These are phyloP conservation scores for Apophysomyces variabilis DNA, from an alignment of 371 early-diverging fungal species.

Conservation along the genomic window DNA sequence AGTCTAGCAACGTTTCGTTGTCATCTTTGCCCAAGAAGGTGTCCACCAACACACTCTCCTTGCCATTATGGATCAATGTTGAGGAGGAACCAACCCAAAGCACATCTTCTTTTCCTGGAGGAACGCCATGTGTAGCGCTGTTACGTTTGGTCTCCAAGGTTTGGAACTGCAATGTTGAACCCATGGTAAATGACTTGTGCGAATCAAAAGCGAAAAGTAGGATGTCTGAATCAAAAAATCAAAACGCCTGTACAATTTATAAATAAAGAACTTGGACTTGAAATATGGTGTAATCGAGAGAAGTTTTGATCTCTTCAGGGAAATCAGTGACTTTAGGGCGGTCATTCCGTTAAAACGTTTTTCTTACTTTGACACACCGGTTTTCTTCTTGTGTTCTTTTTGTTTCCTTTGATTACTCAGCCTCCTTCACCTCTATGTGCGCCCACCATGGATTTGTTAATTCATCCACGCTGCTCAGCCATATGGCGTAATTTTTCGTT, in stretches of 20 bases:
- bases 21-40: slow-evolving; percentile 4
- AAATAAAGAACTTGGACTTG: too few species aligned
- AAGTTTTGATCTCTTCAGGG: too few species aligned
- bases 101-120: slow-evolving; percentile 6
- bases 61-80: slow-evolving; percentile 1
- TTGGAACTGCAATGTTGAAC: neutral
- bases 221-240: too few species aligned
- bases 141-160: neutral
- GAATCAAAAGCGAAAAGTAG: too few species aligned
- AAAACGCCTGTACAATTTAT: too few species aligned
- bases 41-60: neutral
- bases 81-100: slow-evolving; percentile 4
- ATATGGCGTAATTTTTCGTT: too few species aligned
- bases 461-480: too few species aligned
- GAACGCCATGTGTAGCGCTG: slow-evolving; percentile 1
- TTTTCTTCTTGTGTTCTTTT: neutral
- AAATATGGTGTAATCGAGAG: too few species aligned
- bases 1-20: slow-evolving; percentile 1
- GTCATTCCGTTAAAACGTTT: neutral
- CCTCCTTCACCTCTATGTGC: neutral
- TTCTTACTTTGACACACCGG: neutral
- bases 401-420: neutral
- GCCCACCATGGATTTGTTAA: too few species aligned
- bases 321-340: too few species aligned
- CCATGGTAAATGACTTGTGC: neutral